phyloP scores from a whole-genome alignment of 176 grass and related monocot genomes.

The Zea mays region Zm-B73-REFERENCE-NAM-5.0 NC_050103.1:148474501-148475000 shows the following conservation, averaged over 20 bases:
- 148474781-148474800: neutral
- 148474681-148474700: neutral
- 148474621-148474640: conserved; percentile 45
- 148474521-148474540: neutral
- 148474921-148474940: neutral
- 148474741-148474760: neutral
- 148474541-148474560: neutral
- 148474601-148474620: conserved; percentile 16
- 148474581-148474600: neutral
- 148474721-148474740: neutral
- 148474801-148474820: neutral
- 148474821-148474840: neutral
- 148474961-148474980: too few species aligned
- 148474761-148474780: neutral
- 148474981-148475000: too few species aligned
- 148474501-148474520: neutral
- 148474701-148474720: neutral
- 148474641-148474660: too few species aligned
- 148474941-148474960: too few species aligned
- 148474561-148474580: conserved; percentile 4
- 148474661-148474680: conserved; percentile 6
- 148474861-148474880: neutral
- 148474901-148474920: neutral
- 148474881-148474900: neutral
- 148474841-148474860: neutral